phyloP scores from a whole-genome alignment of 768 basidiomycete species.

The Leucocoprinus birnbaumii region DNA sequence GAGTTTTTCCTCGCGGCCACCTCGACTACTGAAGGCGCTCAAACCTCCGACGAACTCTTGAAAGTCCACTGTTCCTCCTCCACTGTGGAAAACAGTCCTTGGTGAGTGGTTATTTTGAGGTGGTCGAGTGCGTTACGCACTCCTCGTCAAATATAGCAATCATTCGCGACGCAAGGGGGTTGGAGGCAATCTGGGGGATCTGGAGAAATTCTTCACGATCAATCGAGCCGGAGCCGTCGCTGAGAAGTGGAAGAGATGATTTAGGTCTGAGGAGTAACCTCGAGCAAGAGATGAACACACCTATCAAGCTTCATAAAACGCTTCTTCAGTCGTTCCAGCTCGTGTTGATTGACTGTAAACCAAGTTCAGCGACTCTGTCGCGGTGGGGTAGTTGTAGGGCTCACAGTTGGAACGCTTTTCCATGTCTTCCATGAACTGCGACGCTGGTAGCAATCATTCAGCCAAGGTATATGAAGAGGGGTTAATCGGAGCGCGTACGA shows the following conservation, averaged over 20 bases:
- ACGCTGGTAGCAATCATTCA: conserved; percentile 43
- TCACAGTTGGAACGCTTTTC: conserved; percentile 95
- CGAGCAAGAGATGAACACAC: conserved; percentile 28
- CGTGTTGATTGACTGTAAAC: conserved; percentile 82
- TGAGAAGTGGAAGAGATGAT: conserved; percentile 22
- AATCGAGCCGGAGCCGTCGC: conserved; percentile 96
- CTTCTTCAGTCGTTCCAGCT: conserved; percentile 95
- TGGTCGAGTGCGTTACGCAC: conserved; percentile 49
- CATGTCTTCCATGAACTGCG: conserved; percentile 98
- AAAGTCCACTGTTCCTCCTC: conserved; percentile 98
- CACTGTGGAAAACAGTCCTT: conserved; percentile 46
- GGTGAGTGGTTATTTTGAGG: conserved; percentile 5
- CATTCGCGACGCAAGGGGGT: conserved; percentile 95
- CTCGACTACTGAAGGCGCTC: conserved; percentile 96
- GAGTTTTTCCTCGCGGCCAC: conserved; percentile 95
- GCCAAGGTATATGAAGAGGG: neutral
- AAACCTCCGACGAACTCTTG: conserved; percentile 98
- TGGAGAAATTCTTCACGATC: conserved; percentile 98
- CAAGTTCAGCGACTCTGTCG: conserved; percentile 15
- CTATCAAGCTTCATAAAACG: conserved; percentile 99
- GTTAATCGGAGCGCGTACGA: neutral
- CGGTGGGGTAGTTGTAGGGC: conserved; percentile 28
- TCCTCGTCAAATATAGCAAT: conserved; percentile 99
- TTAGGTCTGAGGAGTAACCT: neutral
- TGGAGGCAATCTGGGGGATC: conserved; percentile 98